Conservation (phyloP, 345 rosid species). For the Fremontodendron californicum region DNA sequence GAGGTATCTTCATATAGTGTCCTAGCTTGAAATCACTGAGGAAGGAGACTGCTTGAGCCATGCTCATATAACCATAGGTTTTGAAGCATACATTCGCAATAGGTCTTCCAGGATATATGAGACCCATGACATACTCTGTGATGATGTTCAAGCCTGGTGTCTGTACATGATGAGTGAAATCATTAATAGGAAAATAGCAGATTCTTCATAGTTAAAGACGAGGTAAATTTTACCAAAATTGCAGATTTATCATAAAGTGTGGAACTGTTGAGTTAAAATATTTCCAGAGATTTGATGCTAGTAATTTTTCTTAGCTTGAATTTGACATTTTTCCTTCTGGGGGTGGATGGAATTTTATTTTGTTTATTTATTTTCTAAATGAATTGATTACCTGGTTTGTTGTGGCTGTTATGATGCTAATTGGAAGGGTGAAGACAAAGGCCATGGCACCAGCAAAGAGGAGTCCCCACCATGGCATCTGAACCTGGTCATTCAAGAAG, state of each 20-base stretch:
- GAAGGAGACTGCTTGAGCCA: slow-evolving; percentile 90
- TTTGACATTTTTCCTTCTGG: background rate
- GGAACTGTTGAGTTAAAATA: background rate
- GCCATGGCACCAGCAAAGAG: slow-evolving; percentile 70
- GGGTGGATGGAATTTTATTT: background rate
- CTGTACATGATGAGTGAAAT: slow-evolving; percentile 27
- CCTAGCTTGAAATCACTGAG: slow-evolving; percentile 90
- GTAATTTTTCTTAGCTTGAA: background rate
- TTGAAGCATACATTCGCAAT: slow-evolving; percentile 94
- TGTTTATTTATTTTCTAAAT: background rate
- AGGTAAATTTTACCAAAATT: background rate
- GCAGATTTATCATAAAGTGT: background rate
- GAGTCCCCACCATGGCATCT: slow-evolving; percentile 98
- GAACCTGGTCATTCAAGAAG: slow-evolving; percentile 68
- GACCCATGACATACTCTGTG: slow-evolving; percentile 84
- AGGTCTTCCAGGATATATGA: slow-evolving; percentile 80
- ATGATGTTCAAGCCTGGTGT: slow-evolving; percentile 89
- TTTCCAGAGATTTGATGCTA: background rate
- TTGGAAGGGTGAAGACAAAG: slow-evolving; percentile 75
- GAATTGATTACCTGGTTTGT: slow-evolving; percentile 65
- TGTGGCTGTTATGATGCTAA: slow-evolving; percentile 84
- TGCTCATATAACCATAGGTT: slow-evolving; percentile 80
- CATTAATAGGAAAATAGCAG: background rate
- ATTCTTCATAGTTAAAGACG: background rate
- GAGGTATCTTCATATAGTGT: slow-evolving; percentile 97